A percentile compares a stretch with the other conserved stretches of the same genome.
Evolutionary conservation across 2,329 filamentous ascomycete species (phyloP).

Genomic region (Aspergillus sergii): DNA sequence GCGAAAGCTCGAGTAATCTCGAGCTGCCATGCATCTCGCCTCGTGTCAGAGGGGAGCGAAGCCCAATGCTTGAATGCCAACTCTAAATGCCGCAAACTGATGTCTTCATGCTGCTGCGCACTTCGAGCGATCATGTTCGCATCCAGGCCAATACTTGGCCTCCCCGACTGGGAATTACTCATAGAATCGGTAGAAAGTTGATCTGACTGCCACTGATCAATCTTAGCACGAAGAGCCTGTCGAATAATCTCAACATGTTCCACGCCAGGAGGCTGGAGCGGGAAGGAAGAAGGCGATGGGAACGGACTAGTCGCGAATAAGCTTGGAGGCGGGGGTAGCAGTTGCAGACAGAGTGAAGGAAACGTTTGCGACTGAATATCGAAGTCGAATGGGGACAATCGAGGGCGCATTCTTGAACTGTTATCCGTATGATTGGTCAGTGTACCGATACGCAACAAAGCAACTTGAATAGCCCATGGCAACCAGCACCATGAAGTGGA

Average conservation of each 20-base stretch:
- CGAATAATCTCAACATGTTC: constrained; percentile 74
- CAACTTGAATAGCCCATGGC: constrained; percentile 4
- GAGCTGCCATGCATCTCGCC: constrained; percentile 50
- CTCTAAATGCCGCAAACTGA: constrained; percentile 74
- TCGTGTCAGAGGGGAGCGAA: constrained; percentile 58
- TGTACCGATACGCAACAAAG: constrained; percentile 13
- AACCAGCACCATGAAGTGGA: not conserved
- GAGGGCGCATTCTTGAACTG: constrained; percentile 48
- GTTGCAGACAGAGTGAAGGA: constrained; percentile 78
- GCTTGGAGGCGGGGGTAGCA: constrained; percentile 78
- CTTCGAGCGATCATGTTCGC: constrained; percentile 45
- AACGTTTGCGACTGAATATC: constrained; percentile 85
- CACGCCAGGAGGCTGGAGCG: constrained; percentile 71
- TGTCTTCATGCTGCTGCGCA: constrained; percentile 66
- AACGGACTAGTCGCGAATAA: constrained; percentile 81
- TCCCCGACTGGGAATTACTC: constrained; percentile 50
- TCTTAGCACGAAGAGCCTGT: constrained; percentile 67
- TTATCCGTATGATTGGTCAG: constrained; percentile 11
- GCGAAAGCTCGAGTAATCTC: constrained; percentile 52
- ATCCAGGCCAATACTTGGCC: constrained; percentile 31
- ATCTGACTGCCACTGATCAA: constrained; percentile 64
- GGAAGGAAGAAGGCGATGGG: constrained; percentile 77
- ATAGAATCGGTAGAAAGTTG: constrained; percentile 34
- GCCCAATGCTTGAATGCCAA: constrained; percentile 78
- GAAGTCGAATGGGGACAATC: constrained; percentile 67